Conservation (phyloP, 495 filamentous ascomycete genomes). For the Aspergillus haitiensis region DNA sequence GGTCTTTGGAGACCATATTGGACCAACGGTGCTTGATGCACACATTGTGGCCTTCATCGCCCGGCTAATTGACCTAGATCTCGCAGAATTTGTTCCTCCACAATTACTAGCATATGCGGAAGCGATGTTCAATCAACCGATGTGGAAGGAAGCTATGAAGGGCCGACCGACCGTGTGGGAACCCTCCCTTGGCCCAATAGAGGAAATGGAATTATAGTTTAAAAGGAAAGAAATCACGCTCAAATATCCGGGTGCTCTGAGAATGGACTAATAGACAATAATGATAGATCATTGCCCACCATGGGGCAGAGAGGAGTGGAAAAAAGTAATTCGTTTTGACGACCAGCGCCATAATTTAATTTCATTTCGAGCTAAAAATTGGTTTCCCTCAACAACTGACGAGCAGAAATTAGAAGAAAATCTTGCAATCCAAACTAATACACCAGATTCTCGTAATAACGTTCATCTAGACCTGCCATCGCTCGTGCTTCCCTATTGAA, state of each 20-base stretch:
- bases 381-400: not conserved
- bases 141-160: conserved; percentile 11
- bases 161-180: conserved; percentile 19
- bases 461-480: conserved; percentile 51
- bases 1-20: conserved; percentile 18
- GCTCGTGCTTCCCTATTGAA: conserved; percentile 52
- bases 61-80: conserved; percentile 12
- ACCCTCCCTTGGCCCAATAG: conserved; percentile 10
- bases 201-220: conserved; percentile 7
- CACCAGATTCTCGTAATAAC: conserved; percentile 44
- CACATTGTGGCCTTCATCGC: conserved; percentile 17
- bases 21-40: conserved; percentile 19
- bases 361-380: not conserved
- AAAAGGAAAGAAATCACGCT: too few relatives aligned
- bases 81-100: conserved; percentile 14
- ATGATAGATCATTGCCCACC: too few relatives aligned
- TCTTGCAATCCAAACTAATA: not conserved
- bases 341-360: too few relatives aligned
- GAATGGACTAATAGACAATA: too few relatives aligned
- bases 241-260: too few relatives aligned
- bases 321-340: too few relatives aligned
- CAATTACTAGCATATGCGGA: conserved; percentile 13
- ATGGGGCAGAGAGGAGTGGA: too few relatives aligned
- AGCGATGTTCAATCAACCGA: conserved; percentile 8
- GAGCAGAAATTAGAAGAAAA: not conserved